Base-by-base conservation (phyloP, 768 basidiomycete species). In the Pleurotus salmoneostramineus region DNA sequence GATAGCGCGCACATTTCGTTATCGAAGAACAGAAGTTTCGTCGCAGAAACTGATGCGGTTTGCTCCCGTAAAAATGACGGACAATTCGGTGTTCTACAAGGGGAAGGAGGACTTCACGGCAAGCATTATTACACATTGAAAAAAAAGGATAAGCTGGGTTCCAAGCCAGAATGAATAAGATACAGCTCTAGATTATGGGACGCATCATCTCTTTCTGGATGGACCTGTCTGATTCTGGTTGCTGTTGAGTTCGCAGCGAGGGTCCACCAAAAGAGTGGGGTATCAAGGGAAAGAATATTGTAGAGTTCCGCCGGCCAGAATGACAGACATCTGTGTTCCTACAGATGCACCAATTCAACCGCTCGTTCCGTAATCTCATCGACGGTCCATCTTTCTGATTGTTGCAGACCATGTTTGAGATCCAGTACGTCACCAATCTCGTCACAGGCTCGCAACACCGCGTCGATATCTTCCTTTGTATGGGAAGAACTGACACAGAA, bases 381-480 rank as follows among this genome's bases (percentile, higher is more conserved):
- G 27, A 95, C 65, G 31, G 79, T 69, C 94, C 94, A 96, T 66
- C 92, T 77, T 69, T 91, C 86, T 61, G 67, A 66, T 56, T 57
- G 67, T 45, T 63, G 43, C 21, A 79, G 57, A 2, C 86, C 87
- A 68, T 95, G 88, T 75, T 97, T 98, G 72, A 98, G 74, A 72
- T 96, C 95, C 62, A 99, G 74, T 31, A 91, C 68, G 65, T 91
- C 89, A 31, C 97, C 97, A 60, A 98, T 77, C 72, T 97, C 95
- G 70, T 97, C 93, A 65, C 89, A 93, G 6, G 96, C 95, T 44
- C 81, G 74, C 49, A 99, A 77, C 32, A 98, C 74, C 10, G 76
- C 74, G 74, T 99, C 97, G 58, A 98, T 85, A 66, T 99, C 97
- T 64, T 94, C 90, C 77, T 99, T 99, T 57, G 95, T 98, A 78